Evolutionary conservation across 306 rosid species (phyloP).

Genomic region (Ceratonia siliqua): DNA sequence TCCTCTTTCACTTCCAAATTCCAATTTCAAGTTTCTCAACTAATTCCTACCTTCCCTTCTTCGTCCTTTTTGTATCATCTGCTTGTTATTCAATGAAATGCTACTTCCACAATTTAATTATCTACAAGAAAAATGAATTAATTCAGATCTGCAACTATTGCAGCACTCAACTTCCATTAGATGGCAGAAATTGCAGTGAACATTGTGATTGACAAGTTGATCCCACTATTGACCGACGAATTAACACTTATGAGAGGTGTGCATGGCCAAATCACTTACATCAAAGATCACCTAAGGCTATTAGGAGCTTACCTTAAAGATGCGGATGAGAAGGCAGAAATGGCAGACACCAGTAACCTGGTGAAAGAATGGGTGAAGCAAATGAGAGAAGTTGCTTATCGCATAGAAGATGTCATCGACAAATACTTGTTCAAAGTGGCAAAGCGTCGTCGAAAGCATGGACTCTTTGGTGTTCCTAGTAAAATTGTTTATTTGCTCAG

Average conservation of each 20-base stretch:
- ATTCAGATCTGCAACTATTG: too few species aligned
- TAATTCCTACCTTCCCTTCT: too few species aligned
- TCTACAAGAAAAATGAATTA: too few species aligned
- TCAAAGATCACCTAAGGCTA: neutral
- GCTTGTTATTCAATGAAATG: too few species aligned
- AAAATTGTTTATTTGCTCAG: too few species aligned
- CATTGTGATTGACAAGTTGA: neutral
- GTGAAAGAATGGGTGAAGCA: slow-evolving; percentile 1
- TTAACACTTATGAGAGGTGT: neutral
- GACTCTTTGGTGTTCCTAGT: too few species aligned
- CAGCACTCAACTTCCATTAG: too few species aligned
- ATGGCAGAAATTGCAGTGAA: neutral
- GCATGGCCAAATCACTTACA: neutral
- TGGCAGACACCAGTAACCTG: neutral
- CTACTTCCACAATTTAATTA: too few species aligned
- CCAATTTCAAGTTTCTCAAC: too few species aligned
- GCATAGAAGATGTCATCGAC: slow-evolving; percentile 20
- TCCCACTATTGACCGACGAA: neutral
- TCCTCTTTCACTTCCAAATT: too few species aligned
- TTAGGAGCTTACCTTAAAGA: neutral
- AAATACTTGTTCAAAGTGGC: neutral
- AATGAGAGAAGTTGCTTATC: neutral
- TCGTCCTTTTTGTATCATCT: too few species aligned
- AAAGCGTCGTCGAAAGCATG: too few species aligned
- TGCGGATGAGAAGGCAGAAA: neutral